Conservation (phyloP, 768 basidiomycete genomes). For the Leccinum subgranulosum region DNA sequence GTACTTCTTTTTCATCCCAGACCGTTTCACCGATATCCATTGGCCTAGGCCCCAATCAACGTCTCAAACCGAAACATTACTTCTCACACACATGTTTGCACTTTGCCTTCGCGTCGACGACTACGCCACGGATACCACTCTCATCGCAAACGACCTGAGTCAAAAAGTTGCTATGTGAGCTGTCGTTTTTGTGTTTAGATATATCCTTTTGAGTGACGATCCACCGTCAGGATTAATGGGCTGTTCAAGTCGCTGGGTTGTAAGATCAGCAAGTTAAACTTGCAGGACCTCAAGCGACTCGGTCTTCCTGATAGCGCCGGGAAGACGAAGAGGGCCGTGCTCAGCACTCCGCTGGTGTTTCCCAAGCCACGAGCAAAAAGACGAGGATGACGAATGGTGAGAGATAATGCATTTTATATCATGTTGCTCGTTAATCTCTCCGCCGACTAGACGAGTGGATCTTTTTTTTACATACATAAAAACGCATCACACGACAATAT, state of each 20-base stretch:
- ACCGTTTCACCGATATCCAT: background rate
- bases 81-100: constrained; percentile 78
- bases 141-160: constrained; percentile 72
- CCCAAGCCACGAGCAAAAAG: constrained; percentile 55
- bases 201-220: constrained; percentile 1
- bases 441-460: background rate
- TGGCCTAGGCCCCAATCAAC: constrained; percentile 49
- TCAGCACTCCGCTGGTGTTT: constrained; percentile 77
- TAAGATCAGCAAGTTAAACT: constrained; percentile 54
- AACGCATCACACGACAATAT: background rate
- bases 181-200: background rate
- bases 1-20: constrained; percentile 11
- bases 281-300: constrained; percentile 63
- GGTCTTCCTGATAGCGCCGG: constrained; percentile 64
- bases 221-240: constrained; percentile 47
- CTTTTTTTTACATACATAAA: background rate
- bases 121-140: constrained; percentile 64
- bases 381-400: constrained; percentile 17
- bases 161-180: constrained; percentile 65
- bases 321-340: constrained; percentile 65
- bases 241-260: constrained; percentile 83
- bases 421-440: background rate
- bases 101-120: constrained; percentile 78
- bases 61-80: constrained; percentile 62
- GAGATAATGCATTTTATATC: background rate